Percentiles rank a stretch among this genome's conserved stretches.
Conservation (phyloP, 2,329 filamentous ascomycete genomes). For the Cladorrhinum sp. region DNA sequence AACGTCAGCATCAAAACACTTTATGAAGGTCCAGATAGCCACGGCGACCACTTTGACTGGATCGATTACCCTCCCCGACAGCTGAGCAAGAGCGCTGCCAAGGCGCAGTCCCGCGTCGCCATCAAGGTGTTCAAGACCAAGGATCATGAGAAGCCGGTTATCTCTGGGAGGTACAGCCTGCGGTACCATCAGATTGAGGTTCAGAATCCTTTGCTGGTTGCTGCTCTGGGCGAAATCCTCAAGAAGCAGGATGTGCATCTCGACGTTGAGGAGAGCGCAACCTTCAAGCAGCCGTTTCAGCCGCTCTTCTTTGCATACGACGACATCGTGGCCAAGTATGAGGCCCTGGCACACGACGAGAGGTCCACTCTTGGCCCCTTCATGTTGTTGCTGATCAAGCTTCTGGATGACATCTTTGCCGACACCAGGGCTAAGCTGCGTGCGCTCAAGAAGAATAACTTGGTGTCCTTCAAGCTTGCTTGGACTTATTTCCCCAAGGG, state of each 20-base stretch:
- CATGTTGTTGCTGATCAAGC: conserved; percentile 39
- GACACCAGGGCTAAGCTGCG: conserved; percentile 37
- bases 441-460: conserved; percentile 35
- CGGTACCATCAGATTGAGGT: conserved; percentile 42
- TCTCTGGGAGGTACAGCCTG: conserved; percentile 38
- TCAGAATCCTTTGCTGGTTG: conserved; percentile 42
- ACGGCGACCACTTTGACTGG: conserved; percentile 34
- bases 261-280: conserved; percentile 35
- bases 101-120: conserved; percentile 39
- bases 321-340: conserved; percentile 37
- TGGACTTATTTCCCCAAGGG: conserved; percentile 45
- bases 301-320: conserved; percentile 45
- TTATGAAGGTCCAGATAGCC: conserved; percentile 37
- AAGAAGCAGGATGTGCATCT: conserved; percentile 41
- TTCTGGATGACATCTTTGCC: conserved; percentile 44
- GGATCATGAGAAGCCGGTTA: conserved; percentile 39
- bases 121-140: conserved; percentile 48
- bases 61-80: conserved; percentile 42
- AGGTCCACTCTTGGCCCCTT: conserved; percentile 35
- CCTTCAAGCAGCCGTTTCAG: conserved; percentile 41
- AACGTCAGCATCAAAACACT: conserved; percentile 36
- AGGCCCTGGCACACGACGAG: conserved; percentile 23
- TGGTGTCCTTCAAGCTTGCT: conserved; percentile 41
- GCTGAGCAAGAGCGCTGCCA: conserved; percentile 38
- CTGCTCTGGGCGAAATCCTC: conserved; percentile 42